A percentile compares a stretch with the other conserved stretches of the same genome.
Evolutionary conservation across 2,329 filamentous ascomycete genomes (phyloP).

Genomic region (Orbilia brochopaga): DNA sequence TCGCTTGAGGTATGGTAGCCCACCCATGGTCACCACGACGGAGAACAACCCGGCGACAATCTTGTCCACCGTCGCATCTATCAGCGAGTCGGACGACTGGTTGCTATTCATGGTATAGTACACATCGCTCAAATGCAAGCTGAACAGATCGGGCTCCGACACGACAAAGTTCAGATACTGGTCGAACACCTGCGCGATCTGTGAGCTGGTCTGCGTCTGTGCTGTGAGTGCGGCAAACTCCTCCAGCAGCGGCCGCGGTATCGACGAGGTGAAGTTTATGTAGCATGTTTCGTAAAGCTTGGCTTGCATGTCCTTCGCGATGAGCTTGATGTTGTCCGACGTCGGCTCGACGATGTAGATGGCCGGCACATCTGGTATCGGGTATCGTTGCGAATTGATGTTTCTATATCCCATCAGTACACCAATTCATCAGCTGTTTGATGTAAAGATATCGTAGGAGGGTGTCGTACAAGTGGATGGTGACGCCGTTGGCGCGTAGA

Average conservation of each 20-base stretch:
- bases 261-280: conserved; percentile 94
- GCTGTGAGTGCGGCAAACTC: conserved; percentile 92
- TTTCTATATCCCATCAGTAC: conserved; percentile 32
- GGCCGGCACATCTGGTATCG: conserved; percentile 94
- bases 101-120: conserved; percentile 98
- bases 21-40: conserved; percentile 97
- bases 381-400: conserved; percentile 70
- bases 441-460: not conserved
- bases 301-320: conserved; percentile 83
- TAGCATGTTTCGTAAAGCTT: conserved; percentile 92
- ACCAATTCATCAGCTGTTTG: not conserved
- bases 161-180: conserved; percentile 98
- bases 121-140: conserved; percentile 85
- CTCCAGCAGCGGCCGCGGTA: conserved; percentile 87
- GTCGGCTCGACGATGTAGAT: conserved; percentile 96
- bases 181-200: conserved; percentile 90
- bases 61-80: conserved; percentile 84
- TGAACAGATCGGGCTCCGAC: conserved; percentile 93
- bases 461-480: conserved; percentile 81
- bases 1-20: conserved; percentile 51
- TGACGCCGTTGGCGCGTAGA: conserved; percentile 89
- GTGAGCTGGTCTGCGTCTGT: conserved; percentile 80
- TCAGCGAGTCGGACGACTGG: conserved; percentile 84
- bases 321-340: conserved; percentile 75
- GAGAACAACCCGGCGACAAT: conserved; percentile 98